Conservation (phyloP, 2,329 filamentous ascomycete species). For the Coniella lustricola region DNA sequence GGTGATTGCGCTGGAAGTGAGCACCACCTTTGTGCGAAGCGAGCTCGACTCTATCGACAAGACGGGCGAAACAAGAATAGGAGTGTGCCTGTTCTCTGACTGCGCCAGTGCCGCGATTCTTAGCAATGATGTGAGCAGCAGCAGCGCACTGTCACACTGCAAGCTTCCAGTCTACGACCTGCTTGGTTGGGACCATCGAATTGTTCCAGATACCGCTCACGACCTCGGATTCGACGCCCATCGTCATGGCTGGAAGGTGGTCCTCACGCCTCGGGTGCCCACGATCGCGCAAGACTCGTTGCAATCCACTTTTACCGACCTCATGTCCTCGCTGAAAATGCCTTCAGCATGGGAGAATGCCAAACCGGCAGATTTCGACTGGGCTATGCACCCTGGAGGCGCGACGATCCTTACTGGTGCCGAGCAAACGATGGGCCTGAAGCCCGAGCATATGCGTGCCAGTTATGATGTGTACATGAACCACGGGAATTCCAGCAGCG, state of each 20-base stretch:
- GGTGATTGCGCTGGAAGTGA: slow-evolving; percentile 58
- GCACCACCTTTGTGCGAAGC: slow-evolving; percentile 53
- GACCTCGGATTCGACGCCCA: slow-evolving; percentile 62
- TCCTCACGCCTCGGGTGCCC: slow-evolving; percentile 56
- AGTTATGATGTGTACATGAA: slow-evolving; percentile 62
- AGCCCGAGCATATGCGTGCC: slow-evolving; percentile 59
- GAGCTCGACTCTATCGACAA: slow-evolving; percentile 58
- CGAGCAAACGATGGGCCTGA: slow-evolving; percentile 49
- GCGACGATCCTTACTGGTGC: slow-evolving; percentile 59
- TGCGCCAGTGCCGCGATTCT: slow-evolving; percentile 60
- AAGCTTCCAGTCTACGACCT: slow-evolving; percentile 48
- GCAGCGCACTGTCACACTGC: slow-evolving; percentile 23
- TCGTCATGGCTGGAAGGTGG: slow-evolving; percentile 60
- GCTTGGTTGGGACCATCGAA: slow-evolving; percentile 57
- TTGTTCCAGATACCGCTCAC: slow-evolving; percentile 53
- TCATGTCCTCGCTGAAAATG: slow-evolving; percentile 36
- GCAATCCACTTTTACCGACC: slow-evolving; percentile 44
- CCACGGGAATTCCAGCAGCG: slow-evolving; percentile 62
- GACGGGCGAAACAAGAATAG: slow-evolving; percentile 55
- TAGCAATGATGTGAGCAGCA: slow-evolving; percentile 55
- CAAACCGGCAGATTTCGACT: slow-evolving; percentile 55
- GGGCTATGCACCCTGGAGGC: slow-evolving; percentile 67
- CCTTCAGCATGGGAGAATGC: slow-evolving; percentile 34
- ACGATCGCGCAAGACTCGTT: slow-evolving; percentile 46
- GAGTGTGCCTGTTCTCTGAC: slow-evolving; percentile 61